phyloP scores from a whole-genome alignment of 371 early-diverging fungal species.

The Mortierella sp. region DNA sequence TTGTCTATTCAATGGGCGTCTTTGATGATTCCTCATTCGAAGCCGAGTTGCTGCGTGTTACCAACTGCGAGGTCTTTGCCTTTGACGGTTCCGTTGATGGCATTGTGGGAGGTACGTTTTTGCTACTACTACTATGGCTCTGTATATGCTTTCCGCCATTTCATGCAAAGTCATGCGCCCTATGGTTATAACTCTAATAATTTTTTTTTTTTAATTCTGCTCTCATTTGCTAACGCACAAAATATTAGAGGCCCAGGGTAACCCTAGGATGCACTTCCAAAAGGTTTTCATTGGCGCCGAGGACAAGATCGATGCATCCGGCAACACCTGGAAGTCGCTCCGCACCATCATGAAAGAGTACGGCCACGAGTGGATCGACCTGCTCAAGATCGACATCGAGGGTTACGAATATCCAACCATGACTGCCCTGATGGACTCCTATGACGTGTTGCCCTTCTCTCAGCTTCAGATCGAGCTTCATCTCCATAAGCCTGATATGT shows the following conservation, averaged over 20 bases:
- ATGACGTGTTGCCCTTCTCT: slow-evolving; percentile 30
- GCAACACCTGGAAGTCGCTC: slow-evolving; percentile 14
- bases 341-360: slow-evolving; percentile 32
- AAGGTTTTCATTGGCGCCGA: background rate
- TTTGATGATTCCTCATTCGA: slow-evolving; percentile 5
- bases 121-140: too few relatives aligned
- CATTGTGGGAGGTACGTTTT: background rate
- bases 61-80: slow-evolving; percentile 14
- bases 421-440: slow-evolving; percentile 23
- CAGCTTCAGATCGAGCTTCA: slow-evolving; percentile 39
- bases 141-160: too few relatives aligned
- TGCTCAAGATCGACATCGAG: slow-evolving; percentile 32
- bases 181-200: too few relatives aligned
- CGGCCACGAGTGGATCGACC: slow-evolving; percentile 39
- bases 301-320: background rate
- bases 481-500: background rate
- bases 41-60: slow-evolving; percentile 4
- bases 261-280: slow-evolving; percentile 10
- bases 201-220: too few relatives aligned
- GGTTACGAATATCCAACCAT: slow-evolving; percentile 16
- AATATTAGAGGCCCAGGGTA: slow-evolving; percentile 9
- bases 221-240: too few relatives aligned
- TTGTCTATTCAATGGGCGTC: slow-evolving; percentile 15
- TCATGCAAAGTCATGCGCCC: too few relatives aligned
- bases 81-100: slow-evolving; percentile 7